Percentiles rank a stretch among this genome's conserved stretches.
These are phyloP conservation scores for Elongisporangium prolatum DNA, from an alignment of 352 stramenopile genomes.

Conservation along the genomic window DNA sequence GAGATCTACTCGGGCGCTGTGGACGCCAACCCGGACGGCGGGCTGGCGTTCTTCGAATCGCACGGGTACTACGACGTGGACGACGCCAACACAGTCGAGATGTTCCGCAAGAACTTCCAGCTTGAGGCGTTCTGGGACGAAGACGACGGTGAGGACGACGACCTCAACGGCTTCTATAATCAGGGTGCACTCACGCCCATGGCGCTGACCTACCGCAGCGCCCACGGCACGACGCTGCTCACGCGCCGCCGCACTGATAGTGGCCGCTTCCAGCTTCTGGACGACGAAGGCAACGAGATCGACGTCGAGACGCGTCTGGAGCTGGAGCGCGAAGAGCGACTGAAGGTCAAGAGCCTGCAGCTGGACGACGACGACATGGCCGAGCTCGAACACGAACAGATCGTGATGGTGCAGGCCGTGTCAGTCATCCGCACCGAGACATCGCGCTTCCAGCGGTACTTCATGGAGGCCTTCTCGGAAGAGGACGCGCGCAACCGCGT, in stretches of 20 bases:
- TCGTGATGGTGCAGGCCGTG: conserved; percentile 45
- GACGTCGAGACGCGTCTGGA: conserved; percentile 52
- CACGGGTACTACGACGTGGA: conserved; percentile 80
- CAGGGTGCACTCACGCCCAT: no score
- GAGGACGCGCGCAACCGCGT: conserved; percentile 25
- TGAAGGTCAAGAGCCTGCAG: conserved; percentile 49
- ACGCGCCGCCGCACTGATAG: conserved; percentile 23
- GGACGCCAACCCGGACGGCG: conserved; percentile 28
- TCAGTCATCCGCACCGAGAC: conserved; percentile 60
- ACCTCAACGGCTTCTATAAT: conserved; percentile 22
- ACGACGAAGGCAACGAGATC: conserved; percentile 64
- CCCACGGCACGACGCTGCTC: conserved; percentile 9
- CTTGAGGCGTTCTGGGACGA: conserved; percentile 59
- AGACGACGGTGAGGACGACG: conserved; percentile 15
- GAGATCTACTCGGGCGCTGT: conserved; percentile 52
- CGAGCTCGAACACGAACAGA: conserved; percentile 54
- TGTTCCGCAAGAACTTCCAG: conserved; percentile 74
- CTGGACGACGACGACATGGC: conserved; percentile 61
- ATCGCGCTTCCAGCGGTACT: conserved; percentile 51
- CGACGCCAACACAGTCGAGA: conserved; percentile 77
- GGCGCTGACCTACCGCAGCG: no score
- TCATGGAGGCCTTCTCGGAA: conserved; percentile 46
- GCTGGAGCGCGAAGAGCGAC: conserved; percentile 34
- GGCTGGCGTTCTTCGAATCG: conserved; percentile 73
- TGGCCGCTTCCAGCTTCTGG: conserved; percentile 48